Percentiles rank a stretch among this genome's conserved stretches.
phyloP scores from a whole-genome alignment of 2,329 filamentous ascomycete genomes.

The Colletotrichum agaves region DNA sequence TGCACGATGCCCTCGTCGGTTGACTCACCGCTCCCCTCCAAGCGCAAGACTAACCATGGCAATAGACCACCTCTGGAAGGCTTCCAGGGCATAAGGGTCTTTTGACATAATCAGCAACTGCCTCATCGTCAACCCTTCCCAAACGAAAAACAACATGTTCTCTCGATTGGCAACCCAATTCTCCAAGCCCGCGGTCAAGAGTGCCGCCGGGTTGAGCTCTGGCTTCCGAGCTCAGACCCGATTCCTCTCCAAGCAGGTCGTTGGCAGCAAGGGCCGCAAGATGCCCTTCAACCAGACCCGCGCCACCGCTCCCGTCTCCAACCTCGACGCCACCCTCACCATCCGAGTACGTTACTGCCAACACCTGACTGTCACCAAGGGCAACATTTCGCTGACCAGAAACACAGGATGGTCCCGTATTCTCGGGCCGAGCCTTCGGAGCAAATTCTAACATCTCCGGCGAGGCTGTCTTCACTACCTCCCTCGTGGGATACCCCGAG shows the following conservation, averaged over 20 bases:
- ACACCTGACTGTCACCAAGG: not conserved
- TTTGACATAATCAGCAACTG: slow-evolving; percentile 29
- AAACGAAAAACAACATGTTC: slow-evolving; percentile 62
- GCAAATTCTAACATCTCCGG: slow-evolving; percentile 97
- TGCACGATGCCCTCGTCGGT: slow-evolving; percentile 46
- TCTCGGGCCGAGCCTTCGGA: slow-evolving; percentile 95
- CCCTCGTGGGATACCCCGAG: slow-evolving; percentile 96
- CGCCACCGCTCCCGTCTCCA: slow-evolving; percentile 73
- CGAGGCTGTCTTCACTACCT: slow-evolving; percentile 98
- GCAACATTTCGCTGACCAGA: slow-evolving; percentile 37
- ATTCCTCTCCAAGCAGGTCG: slow-evolving; percentile 52
- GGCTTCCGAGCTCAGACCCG: slow-evolving; percentile 48
- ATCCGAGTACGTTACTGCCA: slow-evolving; percentile 74
- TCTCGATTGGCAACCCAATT: slow-evolving; percentile 64
- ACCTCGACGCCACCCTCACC: slow-evolving; percentile 90
- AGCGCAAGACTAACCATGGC: slow-evolving; percentile 44
- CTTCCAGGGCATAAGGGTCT: slow-evolving; percentile 58
- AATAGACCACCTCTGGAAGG: slow-evolving; percentile 65
- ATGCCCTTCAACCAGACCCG: slow-evolving; percentile 69
- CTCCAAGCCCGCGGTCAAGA: slow-evolving; percentile 63
- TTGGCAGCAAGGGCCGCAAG: slow-evolving; percentile 75
- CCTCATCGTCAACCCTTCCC: not conserved
- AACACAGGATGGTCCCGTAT: slow-evolving; percentile 87
- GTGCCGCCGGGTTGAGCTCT: slow-evolving; percentile 51
- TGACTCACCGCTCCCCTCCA: slow-evolving; percentile 55